Evolutionary conservation across 2,329 filamentous ascomycete genomes (phyloP), one percentile per base, ranked within the genome.

Genomic region (Rhynchosporium agropyri): DNA sequence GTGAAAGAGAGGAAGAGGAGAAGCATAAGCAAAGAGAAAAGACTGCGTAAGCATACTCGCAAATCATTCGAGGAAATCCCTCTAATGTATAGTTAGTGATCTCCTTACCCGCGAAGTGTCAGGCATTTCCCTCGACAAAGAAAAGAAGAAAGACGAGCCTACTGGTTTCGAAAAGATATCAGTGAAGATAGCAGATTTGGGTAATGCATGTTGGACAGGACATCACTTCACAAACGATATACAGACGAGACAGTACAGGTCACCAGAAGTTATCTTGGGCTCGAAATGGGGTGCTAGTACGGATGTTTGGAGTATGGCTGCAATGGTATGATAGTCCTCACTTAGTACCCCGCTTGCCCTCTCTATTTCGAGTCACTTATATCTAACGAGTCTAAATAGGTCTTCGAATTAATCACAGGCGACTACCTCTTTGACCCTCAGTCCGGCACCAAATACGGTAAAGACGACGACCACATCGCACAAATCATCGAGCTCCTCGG

Each of bases 211-310:
- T 80, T 99, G 95, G 95, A 93, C 97, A 33, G 92, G 92, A 68
- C 95, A 99, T 75, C 95, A 99, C 78, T 99, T 99, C 78, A 99
- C 95, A 74, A 97, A 99, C 75, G 95, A 99, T 76, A 99, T 99
- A 72, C 95, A 99, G 76, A 99, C 95, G 8, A 85, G 95, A 73
- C 95, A 99, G 78, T 99, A 99, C 77, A 85, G 95, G 62, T 98
- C 95, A 1, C 95, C 95, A 1, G 95, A 99, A 78, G 95, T 99
- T 62, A 98, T 99, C 65, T 81, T 99, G 26, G 95, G 95, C 45
- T 87, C 92, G 3, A 98, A 98, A 80, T 99, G 95, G 95, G 95
- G 95, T 69, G 95, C 95, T n/a, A 98, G 94, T 75, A 98, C 95
- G 1, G 95, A 99, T 77, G 91, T 98, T 7, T 99, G 95, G 95